Conservation (phyloP, 148 eudicot species). For the Gaultheria prostrata region DNA sequence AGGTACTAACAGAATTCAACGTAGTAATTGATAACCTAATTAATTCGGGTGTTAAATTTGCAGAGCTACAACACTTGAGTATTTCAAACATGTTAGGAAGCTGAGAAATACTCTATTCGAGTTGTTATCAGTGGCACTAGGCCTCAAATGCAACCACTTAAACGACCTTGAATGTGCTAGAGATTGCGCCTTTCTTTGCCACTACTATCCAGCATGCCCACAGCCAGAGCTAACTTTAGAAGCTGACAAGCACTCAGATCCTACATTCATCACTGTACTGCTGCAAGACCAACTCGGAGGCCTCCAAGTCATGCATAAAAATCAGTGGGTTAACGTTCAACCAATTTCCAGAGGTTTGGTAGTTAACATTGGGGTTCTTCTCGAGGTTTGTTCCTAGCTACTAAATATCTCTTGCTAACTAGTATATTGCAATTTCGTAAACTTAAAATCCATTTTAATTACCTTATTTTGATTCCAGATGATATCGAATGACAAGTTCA, state of each 20-base stretch:
- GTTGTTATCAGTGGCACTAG: conserved; percentile 36
- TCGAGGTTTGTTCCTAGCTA: conserved; percentile 11
- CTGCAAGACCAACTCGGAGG: conserved; percentile 17
- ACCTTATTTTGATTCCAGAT: conserved; percentile 14
- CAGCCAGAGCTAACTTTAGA: no score
- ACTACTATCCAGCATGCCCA: no score
- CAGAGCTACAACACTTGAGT: conserved; percentile 29
- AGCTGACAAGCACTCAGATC: no score
- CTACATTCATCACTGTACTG: no score
- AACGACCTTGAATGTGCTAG: conserved; percentile 24
- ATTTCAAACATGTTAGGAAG: conserved; percentile 23
- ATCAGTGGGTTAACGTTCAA: conserved; percentile 31
- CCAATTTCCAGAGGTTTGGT: conserved; percentile 24
- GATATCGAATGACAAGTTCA: conserved; percentile 22
- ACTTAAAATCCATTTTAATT: no score
- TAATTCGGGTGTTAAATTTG: neutral
- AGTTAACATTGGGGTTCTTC: conserved; percentile 23
- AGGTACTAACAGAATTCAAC: neutral
- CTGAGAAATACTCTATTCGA: conserved; percentile 26
- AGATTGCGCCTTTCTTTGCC: conserved; percentile 9
- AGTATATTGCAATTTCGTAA: neutral
- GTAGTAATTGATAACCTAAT: neutral
- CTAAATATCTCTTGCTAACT: neutral
- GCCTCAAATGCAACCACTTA: conserved; percentile 22
- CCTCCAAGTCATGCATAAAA: conserved; percentile 21